A percentile compares a stretch with the other conserved stretches of the same genome.
Conservation (phyloP, 306 rosid species). For the Hippophae gyantsensis region DNA sequence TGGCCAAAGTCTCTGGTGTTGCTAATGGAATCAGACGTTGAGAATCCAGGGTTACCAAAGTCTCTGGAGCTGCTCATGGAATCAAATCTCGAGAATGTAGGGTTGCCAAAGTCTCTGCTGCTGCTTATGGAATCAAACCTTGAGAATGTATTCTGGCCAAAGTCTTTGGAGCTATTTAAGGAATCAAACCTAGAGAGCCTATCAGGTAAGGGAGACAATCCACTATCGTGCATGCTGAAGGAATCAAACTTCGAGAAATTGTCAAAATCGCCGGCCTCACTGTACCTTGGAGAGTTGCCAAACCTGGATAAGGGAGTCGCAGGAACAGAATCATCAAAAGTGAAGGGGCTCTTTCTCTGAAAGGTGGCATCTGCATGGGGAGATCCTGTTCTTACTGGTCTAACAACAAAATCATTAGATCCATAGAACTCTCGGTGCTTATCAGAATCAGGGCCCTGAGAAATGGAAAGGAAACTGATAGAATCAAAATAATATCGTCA, state of each 20-base stretch:
- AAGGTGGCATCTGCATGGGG: constrained; percentile 41
- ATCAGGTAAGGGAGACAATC: constrained; percentile 37
- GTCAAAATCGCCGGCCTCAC: constrained; percentile 88
- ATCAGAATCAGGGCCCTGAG: constrained; percentile 57
- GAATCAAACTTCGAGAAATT: constrained; percentile 70
- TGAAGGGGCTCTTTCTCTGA: constrained; percentile 51
- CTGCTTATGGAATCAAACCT: constrained; percentile 53
- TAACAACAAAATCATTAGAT: constrained; percentile 55
- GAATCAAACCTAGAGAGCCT: constrained; percentile 26
- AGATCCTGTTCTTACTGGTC: constrained; percentile 64
- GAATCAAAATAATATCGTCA: constrained; percentile 4
- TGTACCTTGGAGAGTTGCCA: constrained; percentile 79
- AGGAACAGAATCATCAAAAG: constrained; percentile 90
- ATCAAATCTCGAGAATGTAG: constrained; percentile 18
- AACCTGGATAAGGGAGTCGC: constrained; percentile 79
- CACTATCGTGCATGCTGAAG: constrained; percentile 50
- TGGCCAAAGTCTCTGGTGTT: constrained; percentile 52
- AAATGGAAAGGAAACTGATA: constrained; percentile 21
- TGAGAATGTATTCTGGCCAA: constrained; percentile 18
- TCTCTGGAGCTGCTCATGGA: constrained; percentile 18
- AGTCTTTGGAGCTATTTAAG: constrained; percentile 18
- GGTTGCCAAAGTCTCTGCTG: constrained; percentile 47
- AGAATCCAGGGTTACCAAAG: constrained; percentile 11
- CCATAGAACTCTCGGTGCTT: constrained; percentile 57
- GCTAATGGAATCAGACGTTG: constrained; percentile 59